These are phyloP conservation scores for Begonia loranthoides DNA, from an alignment of 306 rosid genomes.

Conservation along the genomic window DNA sequence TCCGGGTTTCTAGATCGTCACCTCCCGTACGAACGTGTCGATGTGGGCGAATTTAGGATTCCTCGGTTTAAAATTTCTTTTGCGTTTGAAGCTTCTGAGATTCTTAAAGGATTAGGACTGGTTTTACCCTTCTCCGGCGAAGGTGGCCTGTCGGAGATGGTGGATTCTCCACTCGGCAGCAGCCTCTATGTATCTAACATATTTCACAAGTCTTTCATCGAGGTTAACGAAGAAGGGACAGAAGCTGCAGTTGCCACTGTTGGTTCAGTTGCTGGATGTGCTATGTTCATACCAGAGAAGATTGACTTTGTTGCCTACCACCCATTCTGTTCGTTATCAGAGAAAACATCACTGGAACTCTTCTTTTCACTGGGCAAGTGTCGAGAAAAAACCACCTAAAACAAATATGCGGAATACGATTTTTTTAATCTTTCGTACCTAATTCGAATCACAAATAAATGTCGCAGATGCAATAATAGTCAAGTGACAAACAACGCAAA, in stretches of 20 bases:
- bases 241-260: conserved; percentile 51
- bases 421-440: no score
- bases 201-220: conserved; percentile 10
- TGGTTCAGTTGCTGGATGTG: conserved; percentile 5
- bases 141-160: conserved; percentile 14
- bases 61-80: conserved; percentile 16
- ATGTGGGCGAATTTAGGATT: conserved; percentile 4
- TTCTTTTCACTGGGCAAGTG: conserved; percentile 64
- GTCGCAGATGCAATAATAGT: no score
- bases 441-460: no score
- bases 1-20: conserved; percentile 5
- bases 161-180: conserved; percentile 3
- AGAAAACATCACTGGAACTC: conserved; percentile 53
- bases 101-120: conserved; percentile 9
- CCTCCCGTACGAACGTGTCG: fast-evolving
- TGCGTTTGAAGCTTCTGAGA: neutral
- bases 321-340: conserved; percentile 56
- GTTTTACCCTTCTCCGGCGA: conserved; percentile 3
- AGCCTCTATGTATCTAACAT: conserved; percentile 1
- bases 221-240: conserved; percentile 16
- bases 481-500: no score
- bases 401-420: no score
- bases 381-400: no score
- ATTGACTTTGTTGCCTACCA: conserved; percentile 72
- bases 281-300: neutral